Evolutionary conservation across 169 alveolate genomes (phyloP), one percentile per base, ranked within the genome.

Genomic region (Plasmodium gonderi): DNA sequence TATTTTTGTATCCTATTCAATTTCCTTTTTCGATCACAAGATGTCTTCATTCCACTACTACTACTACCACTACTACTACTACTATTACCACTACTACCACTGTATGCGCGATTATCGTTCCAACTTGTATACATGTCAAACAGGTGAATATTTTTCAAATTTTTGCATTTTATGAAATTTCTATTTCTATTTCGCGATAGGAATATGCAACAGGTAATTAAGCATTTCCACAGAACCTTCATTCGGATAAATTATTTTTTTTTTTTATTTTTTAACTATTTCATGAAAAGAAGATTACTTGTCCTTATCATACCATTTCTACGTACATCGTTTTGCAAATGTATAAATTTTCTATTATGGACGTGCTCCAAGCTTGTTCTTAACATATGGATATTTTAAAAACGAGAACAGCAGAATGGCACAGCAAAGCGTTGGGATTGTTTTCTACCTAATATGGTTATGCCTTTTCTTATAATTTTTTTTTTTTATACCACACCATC

Each of bases 1-100:
- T 85, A 23, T 36, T 42, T 20, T 38, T 54, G 44, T 44, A 44
- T 75, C 36, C 36, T 85, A 38, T 85, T 51, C 14, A 31, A 6
- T 65, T 85, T 54, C 26, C 5, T 74, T 65, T 49, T 74, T 42
- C 51, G n/a, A 20, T 60, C 47, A 85, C 29, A 23, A 54, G 60
- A 42, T 51, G 44, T 74, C 17, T 74, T 60, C 23, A 74, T 54
- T 60, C 64, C 40, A 23, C 0, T 20, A 6, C 38, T n/a, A n/a
- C n/a, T n/a, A n/a, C n/a, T n/a, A n/a, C n/a, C n/a, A n/a, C n/a
- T n/a, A n/a, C n/a, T n/a, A n/a, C n/a, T n/a, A n/a, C n/a, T n/a
- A n/a, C n/a, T n/a, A n/a, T n/a, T n/a, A n/a, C n/a, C n/a, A n/a
- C n/a, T n/a, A n/a, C n/a, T n/a, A n/a, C n/a, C n/a, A n/a, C n/a